Conservation (phyloP, 2,329 filamentous ascomycete genomes). For the Cadophora gregata region DNA sequence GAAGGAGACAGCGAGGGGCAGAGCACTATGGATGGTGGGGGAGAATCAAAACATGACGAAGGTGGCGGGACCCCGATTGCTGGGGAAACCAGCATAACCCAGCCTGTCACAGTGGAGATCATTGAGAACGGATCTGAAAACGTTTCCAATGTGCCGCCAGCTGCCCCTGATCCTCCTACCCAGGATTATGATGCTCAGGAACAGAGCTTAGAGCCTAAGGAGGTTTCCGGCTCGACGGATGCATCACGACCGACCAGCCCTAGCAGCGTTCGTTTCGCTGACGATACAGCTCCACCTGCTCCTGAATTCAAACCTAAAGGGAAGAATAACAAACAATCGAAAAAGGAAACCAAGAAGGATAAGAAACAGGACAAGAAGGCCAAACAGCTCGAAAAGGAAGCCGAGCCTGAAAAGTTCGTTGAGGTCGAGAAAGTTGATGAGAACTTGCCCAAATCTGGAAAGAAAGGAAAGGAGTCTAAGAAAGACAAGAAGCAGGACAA, state of each 20-base stretch:
- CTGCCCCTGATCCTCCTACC: constrained; percentile 21
- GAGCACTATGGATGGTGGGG: background rate
- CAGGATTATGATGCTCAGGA: constrained; percentile 16
- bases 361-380: constrained; percentile 24
- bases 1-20: background rate
- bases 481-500: constrained; percentile 22
- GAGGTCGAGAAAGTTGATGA: constrained; percentile 8
- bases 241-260: constrained; percentile 15
- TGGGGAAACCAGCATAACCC: constrained; percentile 20
- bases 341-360: constrained; percentile 28
- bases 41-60: constrained; percentile 1
- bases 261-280: constrained; percentile 29
- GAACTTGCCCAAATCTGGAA: background rate
- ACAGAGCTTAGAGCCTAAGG: constrained; percentile 15
- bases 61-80: constrained; percentile 10
- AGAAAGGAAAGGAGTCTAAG: constrained; percentile 26
- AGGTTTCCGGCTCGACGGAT: constrained; percentile 12
- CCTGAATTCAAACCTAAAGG: constrained; percentile 19
- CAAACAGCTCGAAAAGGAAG: constrained; percentile 26
- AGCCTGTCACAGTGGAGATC: constrained; percentile 9
- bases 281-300: constrained; percentile 26
- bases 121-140: constrained; percentile 14
- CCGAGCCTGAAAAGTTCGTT: constrained; percentile 3
- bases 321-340: constrained; percentile 33
- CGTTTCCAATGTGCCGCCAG: constrained; percentile 11